A percentile compares a stretch with the other conserved stretches of the same genome.
These are phyloP conservation scores for Apophysomyces trapeziformis DNA, from an alignment of 371 early-diverging fungal genomes.

Conservation along the genomic window DNA sequence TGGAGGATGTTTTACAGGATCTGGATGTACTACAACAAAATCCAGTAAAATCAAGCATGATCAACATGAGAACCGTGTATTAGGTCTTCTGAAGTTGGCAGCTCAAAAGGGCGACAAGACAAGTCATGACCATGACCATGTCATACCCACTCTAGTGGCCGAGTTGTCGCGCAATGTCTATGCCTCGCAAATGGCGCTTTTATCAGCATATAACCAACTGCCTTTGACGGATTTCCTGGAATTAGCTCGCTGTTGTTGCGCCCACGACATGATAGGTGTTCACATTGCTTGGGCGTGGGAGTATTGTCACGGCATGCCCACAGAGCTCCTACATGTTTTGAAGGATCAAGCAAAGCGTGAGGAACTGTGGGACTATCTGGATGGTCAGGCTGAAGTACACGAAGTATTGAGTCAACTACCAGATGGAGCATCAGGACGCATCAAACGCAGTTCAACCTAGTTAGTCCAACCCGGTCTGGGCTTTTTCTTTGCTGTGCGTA, in stretches of 20 bases:
- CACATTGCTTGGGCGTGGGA: conserved; percentile 26
- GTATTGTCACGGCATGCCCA: conserved; percentile 10
- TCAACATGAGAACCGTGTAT: neutral
- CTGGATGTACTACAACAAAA: neutral
- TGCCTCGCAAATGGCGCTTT: conserved; percentile 22
- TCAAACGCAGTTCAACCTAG: conserved; percentile 2
- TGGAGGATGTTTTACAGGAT: conserved; percentile 6
- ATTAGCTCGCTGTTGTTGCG: conserved; percentile 11
- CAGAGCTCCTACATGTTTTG: neutral
- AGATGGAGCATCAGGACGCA: conserved; percentile 15
- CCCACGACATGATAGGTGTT: conserved; percentile 14
- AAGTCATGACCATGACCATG: conserved; percentile 17
- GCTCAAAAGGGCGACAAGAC: conserved; percentile 17
- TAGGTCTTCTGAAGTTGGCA: conserved; percentile 3
- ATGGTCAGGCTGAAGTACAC: conserved; percentile 22
- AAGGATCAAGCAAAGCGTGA: neutral
- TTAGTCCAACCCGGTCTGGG: neutral
- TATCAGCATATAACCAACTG: conserved; percentile 10
- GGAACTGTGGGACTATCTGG: conserved; percentile 20
- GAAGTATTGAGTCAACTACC: conserved; percentile 17
- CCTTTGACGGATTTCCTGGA: conserved; percentile 14
- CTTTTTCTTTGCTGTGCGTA: neutral
- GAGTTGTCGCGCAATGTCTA: conserved; percentile 17
- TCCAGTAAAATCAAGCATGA: neutral
- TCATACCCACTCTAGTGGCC: conserved; percentile 21